Conservation (phyloP, 768 basidiomycete genomes). For the Russula lepida region DNA sequence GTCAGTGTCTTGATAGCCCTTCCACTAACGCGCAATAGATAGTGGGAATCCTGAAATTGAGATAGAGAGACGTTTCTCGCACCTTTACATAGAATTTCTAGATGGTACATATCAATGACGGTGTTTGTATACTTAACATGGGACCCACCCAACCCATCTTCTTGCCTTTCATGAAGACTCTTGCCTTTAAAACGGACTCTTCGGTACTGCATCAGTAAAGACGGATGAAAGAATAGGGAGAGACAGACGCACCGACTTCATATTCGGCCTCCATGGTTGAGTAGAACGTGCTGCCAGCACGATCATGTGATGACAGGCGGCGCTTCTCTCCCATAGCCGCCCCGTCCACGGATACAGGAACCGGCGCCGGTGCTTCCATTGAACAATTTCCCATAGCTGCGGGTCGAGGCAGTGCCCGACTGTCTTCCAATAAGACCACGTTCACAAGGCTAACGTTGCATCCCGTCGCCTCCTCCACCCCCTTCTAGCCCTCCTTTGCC, state of each 20-base stretch:
- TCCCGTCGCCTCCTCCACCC: neutral
- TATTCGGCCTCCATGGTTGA: slow-evolving; percentile 16
- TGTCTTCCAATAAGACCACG: neutral
- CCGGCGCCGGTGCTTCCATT: neutral
- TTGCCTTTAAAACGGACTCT: slow-evolving; percentile 20
- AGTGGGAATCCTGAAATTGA: neutral
- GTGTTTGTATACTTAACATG: neutral
- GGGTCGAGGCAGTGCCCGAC: neutral
- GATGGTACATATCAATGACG: neutral
- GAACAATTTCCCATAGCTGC: neutral
- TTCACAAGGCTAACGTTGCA: neutral
- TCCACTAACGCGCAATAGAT: slow-evolving; percentile 11
- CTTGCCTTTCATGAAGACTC: slow-evolving; percentile 21
- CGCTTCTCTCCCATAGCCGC: too few species aligned
- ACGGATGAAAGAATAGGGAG: too few species aligned
- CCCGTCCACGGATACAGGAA: neutral
- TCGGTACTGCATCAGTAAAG: neutral
- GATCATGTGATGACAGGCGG: too few species aligned
- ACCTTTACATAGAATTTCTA: slow-evolving; percentile 21
- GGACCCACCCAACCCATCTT: slow-evolving; percentile 20
- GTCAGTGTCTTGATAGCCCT: slow-evolving; percentile 15
- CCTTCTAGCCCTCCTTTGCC: neutral
- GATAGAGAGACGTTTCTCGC: neutral
- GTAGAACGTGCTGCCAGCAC: too few species aligned
- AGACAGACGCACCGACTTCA: slow-evolving; percentile 20